These are phyloP conservation scores for Pseudogymnoascus sp. DNA, from an alignment of 2,329 filamentous ascomycete species.

Conservation along the genomic window DNA sequence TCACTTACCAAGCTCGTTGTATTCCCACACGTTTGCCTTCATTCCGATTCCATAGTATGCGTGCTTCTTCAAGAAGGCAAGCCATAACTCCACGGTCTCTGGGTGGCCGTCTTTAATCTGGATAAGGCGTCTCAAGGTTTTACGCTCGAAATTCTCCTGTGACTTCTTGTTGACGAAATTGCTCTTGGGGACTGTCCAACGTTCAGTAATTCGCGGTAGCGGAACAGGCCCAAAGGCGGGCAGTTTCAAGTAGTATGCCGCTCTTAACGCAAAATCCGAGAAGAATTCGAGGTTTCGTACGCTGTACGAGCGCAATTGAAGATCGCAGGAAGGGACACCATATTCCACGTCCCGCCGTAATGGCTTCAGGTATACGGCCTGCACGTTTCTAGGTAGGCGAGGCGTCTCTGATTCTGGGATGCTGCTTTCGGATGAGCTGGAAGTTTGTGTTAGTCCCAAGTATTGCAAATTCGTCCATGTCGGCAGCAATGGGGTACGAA, in stretches of 20 bases:
- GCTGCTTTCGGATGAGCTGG: conserved; percentile 1
- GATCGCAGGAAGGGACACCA: conserved; percentile 78
- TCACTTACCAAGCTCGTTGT: conserved; percentile 59
- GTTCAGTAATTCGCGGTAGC: conserved; percentile 76
- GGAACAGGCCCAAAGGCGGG: conserved; percentile 80
- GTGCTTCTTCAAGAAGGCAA: conserved; percentile 86
- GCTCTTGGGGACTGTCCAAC: conserved; percentile 85
- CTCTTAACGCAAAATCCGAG: conserved; percentile 85
- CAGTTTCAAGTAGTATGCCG: conserved; percentile 87
- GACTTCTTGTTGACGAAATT: conserved; percentile 96
- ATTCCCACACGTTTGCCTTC: conserved; percentile 97
- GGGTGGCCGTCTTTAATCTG: conserved; percentile 89
- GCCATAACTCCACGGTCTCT: conserved; percentile 82
- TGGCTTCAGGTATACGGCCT: conserved; percentile 79
- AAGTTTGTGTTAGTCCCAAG: neutral
- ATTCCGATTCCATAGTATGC: conserved; percentile 95
- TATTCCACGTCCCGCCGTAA: conserved; percentile 67
- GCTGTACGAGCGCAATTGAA: conserved; percentile 88
- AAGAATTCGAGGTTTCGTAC: conserved; percentile 90
- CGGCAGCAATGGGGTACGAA: neutral
- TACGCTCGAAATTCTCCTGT: conserved; percentile 94
- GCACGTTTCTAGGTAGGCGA: conserved; percentile 72
- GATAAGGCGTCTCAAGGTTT: conserved; percentile 77
- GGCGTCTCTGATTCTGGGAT: conserved; percentile 43
- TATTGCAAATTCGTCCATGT: neutral